Evolutionary conservation across 2,329 filamentous ascomycete species (phyloP).

Genomic region (Ilyonectria robusta): DNA sequence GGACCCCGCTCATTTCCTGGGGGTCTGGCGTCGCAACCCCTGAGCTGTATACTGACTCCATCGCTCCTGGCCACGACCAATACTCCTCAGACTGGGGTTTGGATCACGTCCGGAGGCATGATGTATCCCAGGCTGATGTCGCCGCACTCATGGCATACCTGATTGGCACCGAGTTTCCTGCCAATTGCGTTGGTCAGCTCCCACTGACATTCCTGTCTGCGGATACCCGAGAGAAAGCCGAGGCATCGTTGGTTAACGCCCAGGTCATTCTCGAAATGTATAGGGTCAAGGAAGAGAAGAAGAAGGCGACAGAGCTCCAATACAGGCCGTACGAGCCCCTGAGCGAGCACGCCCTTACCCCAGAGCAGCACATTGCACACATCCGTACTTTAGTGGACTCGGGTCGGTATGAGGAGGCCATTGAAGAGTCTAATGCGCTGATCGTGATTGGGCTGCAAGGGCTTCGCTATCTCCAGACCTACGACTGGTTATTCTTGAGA

Average conservation of each 20-base stretch:
- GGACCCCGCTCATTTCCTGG: slow-evolving; percentile 94
- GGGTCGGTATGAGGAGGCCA: slow-evolving; percentile 81
- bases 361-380: slow-evolving; percentile 75
- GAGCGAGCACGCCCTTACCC: slow-evolving; percentile 72
- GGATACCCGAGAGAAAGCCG: slow-evolving; percentile 81
- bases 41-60: slow-evolving; percentile 64
- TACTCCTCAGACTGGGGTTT: slow-evolving; percentile 93
- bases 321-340: slow-evolving; percentile 84
- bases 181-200: slow-evolving; percentile 95
- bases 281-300: slow-evolving; percentile 89
- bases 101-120: slow-evolving; percentile 84
- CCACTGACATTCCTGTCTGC: slow-evolving; percentile 87
- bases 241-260: slow-evolving; percentile 87
- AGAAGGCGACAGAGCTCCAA: slow-evolving; percentile 80
- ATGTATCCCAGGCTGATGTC: slow-evolving; percentile 94
- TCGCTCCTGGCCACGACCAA: slow-evolving; percentile 88
- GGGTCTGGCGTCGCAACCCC: slow-evolving; percentile 91
- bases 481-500: slow-evolving; percentile 96
- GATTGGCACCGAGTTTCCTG: slow-evolving; percentile 88
- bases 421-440: slow-evolving; percentile 81
- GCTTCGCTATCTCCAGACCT: slow-evolving; percentile 94
- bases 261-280: slow-evolving; percentile 96
- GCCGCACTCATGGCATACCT: slow-evolving; percentile 97
- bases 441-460: slow-evolving; percentile 85
- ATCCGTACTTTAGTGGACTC: slow-evolving; percentile 78